These are phyloP conservation scores for Castanopsis chinensis DNA, from an alignment of 306 rosid genomes.

Conservation along the genomic window DNA sequence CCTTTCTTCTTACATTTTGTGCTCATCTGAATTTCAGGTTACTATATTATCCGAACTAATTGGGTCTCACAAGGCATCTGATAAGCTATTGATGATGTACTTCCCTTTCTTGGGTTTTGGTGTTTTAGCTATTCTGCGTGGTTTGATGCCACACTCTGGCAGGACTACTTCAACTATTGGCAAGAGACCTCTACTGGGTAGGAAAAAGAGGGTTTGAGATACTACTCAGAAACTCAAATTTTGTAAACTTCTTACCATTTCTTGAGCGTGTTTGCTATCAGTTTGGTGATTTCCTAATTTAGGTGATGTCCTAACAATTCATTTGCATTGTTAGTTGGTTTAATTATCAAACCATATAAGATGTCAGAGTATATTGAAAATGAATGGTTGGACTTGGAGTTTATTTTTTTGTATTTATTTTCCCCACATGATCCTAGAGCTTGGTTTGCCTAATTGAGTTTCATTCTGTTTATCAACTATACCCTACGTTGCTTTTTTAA, in stretches of 20 bases:
- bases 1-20: not conserved
- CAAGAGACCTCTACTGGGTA: constrained; percentile 31
- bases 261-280: not conserved
- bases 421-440: not conserved
- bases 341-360: not conserved
- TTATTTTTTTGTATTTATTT: not conserved
- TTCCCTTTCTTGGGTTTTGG: constrained; percentile 60
- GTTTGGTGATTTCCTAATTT: not conserved
- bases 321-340: not conserved
- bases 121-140: constrained; percentile 53
- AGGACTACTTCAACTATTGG: constrained; percentile 26
- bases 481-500: not conserved
- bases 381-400: not conserved
- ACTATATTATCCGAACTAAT: constrained; percentile 57
- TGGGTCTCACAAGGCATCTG: constrained; percentile 58
- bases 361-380: not conserved
- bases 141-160: constrained; percentile 46
- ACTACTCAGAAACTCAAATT: not conserved
- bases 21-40: constrained; percentile 44
- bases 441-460: not conserved
- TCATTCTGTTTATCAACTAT: not conserved
- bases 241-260: not conserved
- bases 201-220: constrained; percentile 59
- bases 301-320: not conserved
- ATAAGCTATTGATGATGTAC: constrained; percentile 46